phyloP scores from a whole-genome alignment of 2,329 filamentous ascomycete genomes.

The Pseudogymnoascus sp. region DNA sequence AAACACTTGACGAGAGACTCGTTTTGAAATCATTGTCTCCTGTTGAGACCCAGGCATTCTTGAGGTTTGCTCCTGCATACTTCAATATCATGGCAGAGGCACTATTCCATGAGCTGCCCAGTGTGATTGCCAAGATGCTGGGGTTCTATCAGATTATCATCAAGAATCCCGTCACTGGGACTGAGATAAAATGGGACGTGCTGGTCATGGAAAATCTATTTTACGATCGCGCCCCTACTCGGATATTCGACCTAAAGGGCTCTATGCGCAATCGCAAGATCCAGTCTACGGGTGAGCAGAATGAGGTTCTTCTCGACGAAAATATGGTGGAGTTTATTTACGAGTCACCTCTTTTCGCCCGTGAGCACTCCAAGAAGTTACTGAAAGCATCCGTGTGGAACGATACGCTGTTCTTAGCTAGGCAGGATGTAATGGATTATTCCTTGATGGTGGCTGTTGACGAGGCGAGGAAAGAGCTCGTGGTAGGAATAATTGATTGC shows the following conservation, averaged over 20 bases:
- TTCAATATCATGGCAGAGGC: slow-evolving; percentile 96
- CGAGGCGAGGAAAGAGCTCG: slow-evolving; percentile 78
- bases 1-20: slow-evolving; percentile 89
- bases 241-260: slow-evolving; percentile 92
- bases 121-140: slow-evolving; percentile 98
- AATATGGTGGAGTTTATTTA: slow-evolving; percentile 99
- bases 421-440: slow-evolving; percentile 99
- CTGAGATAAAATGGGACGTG: slow-evolving; percentile 90
- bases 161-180: slow-evolving; percentile 85
- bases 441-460: slow-evolving; percentile 97
- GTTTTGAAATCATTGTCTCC: slow-evolving; percentile 73
- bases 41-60: slow-evolving; percentile 87
- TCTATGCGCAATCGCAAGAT: slow-evolving; percentile 99
- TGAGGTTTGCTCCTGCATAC: slow-evolving; percentile 92
- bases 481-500: slow-evolving; percentile 97
- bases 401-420: slow-evolving; percentile 87
- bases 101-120: slow-evolving; percentile 88
- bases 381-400: slow-evolving; percentile 92
- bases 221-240: slow-evolving; percentile 83
- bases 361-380: slow-evolving; percentile 93
- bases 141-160: slow-evolving; percentile 97
- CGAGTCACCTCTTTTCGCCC: slow-evolving; percentile 87
- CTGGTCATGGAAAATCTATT: slow-evolving; percentile 97
- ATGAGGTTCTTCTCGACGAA: slow-evolving; percentile 93
- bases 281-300: slow-evolving; percentile 87